Evolutionary conservation across 2,329 filamentous ascomycete genomes (phyloP).

Genomic region (Aspergillus japonicus): DNA sequence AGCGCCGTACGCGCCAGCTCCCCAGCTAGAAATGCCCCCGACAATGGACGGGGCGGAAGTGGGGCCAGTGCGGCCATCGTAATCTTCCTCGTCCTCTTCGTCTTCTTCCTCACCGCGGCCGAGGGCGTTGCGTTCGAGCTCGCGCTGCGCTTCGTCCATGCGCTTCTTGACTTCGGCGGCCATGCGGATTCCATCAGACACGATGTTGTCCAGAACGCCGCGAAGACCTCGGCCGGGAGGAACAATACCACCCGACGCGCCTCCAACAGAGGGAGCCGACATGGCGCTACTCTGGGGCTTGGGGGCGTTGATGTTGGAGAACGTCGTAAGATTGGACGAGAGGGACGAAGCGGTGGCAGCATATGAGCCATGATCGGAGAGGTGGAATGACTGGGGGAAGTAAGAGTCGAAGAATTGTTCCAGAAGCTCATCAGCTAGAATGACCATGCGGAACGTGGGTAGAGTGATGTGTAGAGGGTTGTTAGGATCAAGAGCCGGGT

Average conservation of each 20-base stretch:
- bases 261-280: slow-evolving; percentile 44
- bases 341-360: slow-evolving; percentile 50
- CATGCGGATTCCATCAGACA: slow-evolving; percentile 94
- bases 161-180: slow-evolving; percentile 86
- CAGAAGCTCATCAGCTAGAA: slow-evolving; percentile 89
- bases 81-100: slow-evolving; percentile 65
- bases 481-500: slow-evolving; percentile 85
- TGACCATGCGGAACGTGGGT: slow-evolving; percentile 97
- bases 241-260: slow-evolving; percentile 59
- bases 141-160: slow-evolving; percentile 93
- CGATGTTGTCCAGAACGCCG: slow-evolving; percentile 94
- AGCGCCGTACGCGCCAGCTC: slow-evolving; percentile 47
- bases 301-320: slow-evolving; percentile 65
- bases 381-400: slow-evolving; percentile 88
- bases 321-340: slow-evolving; percentile 77
- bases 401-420: slow-evolving; percentile 98
- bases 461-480: slow-evolving; percentile 94
- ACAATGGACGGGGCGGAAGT: slow-evolving; percentile 29
- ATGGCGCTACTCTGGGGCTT: slow-evolving; percentile 40
- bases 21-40: slow-evolving; percentile 38
- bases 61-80: slow-evolving; percentile 41
- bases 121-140: slow-evolving; percentile 79
- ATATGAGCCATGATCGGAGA: slow-evolving; percentile 63
- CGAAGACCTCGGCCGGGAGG: slow-evolving; percentile 72
- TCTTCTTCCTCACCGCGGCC: slow-evolving; percentile 67